Evolutionary conservation across 176 grass and related monocot genomes (phyloP), one percentile per base, ranked within the genome.

Genomic region (Triticum timopheevii): DNA sequence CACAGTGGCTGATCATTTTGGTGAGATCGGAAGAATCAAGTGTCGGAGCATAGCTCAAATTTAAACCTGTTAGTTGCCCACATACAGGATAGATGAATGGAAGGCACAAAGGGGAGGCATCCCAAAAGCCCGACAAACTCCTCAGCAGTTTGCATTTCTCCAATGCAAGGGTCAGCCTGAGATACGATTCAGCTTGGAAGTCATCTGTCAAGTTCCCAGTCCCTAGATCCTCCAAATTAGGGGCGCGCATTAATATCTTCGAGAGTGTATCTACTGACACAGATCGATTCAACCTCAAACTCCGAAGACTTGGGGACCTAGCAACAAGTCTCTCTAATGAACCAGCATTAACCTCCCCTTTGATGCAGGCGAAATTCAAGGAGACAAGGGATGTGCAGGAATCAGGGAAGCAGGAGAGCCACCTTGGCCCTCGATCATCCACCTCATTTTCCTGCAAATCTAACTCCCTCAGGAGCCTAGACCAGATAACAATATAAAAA

Each of bases 361-460:
- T 95, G 54, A 97, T 88, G 83, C 95, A 97, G 2, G 93, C 85
- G 22, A 97, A 97, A 76, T 97, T 97, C 78, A 97, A 90, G 31
- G 95, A 92, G 30, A 88, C 80, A 49, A 97, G 82, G 0, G 95
- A 95, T 79, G 93, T 95, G 83, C 89, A 95, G 66, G 93, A 93
- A 83, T 97, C 91, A 76, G 91, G 93, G 87, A 97, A 97, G 93
- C 91, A 90, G 36, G 71, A 86, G 23, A 97, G 91, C 95, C 95
- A 97, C 59, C 90, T 88, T 62, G 89, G 83, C 82, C 93, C 93
- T 77, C 82, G 91, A 89, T 97, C 95, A 20, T 95, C 93, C 85
- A 97, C 82, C 24, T 97, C 92, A 91, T 95, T 97, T 93, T 97
- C 95, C 84, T 97, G 95, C 85, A 97, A 92, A 91, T 97, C 95